Evolutionary conservation across 805 yeast genomes (phyloP), one percentile per base, ranked within the genome.

Genomic region (Candida awuae): DNA sequence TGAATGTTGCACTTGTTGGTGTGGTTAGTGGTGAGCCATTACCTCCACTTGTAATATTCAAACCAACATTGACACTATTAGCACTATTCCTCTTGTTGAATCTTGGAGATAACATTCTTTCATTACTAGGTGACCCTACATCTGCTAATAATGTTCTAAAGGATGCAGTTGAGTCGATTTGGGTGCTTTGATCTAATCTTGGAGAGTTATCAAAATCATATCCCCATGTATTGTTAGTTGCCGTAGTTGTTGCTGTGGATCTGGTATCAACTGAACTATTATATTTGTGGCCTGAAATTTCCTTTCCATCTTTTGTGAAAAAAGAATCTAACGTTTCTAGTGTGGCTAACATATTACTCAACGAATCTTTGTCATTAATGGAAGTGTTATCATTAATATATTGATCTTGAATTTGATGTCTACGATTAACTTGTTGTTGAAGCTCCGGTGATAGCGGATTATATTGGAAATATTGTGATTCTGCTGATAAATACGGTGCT

Each of bases 271-370:
- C 65, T 1, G 90, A 80, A 3, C 69, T 68, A 45, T 64, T 65
- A 45, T 72, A 73, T 21, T 55, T 57, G 45, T 71, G 76, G 29
- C 62, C 61, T 7, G 55, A 43, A 14, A 53, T 35, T 25, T 53
- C 61, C 39, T 53, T 46, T 13, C 51, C 41, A 31, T 76, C 82
- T 41, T 78, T 82, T 0, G 94, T 83, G 60, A 87, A 87, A 54
- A 87, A 87, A 8, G 90, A 80, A 53, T 87, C 95, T 49, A 87
- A 68, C 49, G 85, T 87, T 52, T 87, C 95, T 46, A 87, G 66
- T 10, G 92, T 92, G 1, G 94, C 94, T 80, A 94, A 82, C 84
- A 87, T 85, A 53, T 86, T 82, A 52, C 88, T 83, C 50, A 87
- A 67, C 0, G 94, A 80, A 41, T 80, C 86, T 26, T 70, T 76